Base-by-base conservation (phyloP, 345 rosid genomes). In the Hypericum androsaemum region DNA sequence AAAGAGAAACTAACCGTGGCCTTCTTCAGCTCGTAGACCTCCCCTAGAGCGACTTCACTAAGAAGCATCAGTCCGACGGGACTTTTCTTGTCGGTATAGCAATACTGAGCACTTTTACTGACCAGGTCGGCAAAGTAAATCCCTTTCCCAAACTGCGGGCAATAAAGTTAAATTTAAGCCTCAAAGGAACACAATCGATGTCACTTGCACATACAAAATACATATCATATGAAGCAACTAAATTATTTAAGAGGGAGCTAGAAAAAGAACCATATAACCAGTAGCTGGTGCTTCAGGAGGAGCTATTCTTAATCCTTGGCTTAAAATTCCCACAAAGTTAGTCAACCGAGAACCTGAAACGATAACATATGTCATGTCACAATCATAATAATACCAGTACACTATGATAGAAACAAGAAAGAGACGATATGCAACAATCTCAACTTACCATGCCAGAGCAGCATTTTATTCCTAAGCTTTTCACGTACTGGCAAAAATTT, bases 231-330 rank as follows among this genome's bases (percentile, higher is more conserved):
- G 50, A 46, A 6, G 14, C 50, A 14, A 13, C 10, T 3, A 10
- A 46, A 45, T n/a, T 10, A 14, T 14, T 36, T 50, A 46, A 60
- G 39, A 40, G 42, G 49, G 63, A 7, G 55, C 52, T 54, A 57
- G 70, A 62, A 61, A 64, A 69, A 70, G 68, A 63, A 92, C 96
- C 95, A 92, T 92, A 77, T 92, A 92, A 51, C 98, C 95, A 57
- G 96, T 92, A 39, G 96, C 86, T 35, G 98, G 98, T 67, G 95
- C 96, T 83, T 92, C 98, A 7, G 95, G 94, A 63, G 98, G 98
- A 46, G 95, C 98, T 66, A 92, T 88, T 76, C 98, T 78, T 52
- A 92, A 82, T 28, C 96, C 98, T 78, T 88, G 95, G 75, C 79
- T 85, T 59, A 92, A 83, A 70, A 92, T 92, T 56, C 98, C 98